These are phyloP conservation scores for Geranomyces michiganensis DNA, from an alignment of 192 early-diverging fungal species.

Conservation along the genomic window DNA sequence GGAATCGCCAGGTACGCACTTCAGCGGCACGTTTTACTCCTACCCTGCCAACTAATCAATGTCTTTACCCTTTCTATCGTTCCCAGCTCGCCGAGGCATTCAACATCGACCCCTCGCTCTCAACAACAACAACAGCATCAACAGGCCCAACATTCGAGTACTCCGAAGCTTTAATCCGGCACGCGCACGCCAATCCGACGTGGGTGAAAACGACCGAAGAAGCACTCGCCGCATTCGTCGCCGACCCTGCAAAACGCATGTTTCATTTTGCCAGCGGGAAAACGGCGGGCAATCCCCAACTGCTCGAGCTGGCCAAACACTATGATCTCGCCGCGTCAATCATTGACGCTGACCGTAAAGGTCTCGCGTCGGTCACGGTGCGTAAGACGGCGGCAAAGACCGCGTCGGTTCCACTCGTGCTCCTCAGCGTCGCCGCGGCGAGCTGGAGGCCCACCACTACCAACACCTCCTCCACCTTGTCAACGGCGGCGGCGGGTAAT, in stretches of 20 bases:
- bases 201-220: conserved; percentile 75
- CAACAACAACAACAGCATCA: conserved; percentile 15
- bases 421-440: conserved; percentile 25
- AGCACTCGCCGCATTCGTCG: conserved; percentile 67
- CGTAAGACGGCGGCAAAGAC: conserved; percentile 44
- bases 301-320: conserved; percentile 72
- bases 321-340: conserved; percentile 75
- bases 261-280: conserved; percentile 75
- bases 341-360: conserved; percentile 73
- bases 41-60: too few species aligned
- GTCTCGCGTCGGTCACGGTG: conserved; percentile 63
- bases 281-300: conserved; percentile 54
- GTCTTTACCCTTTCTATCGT: too few species aligned
- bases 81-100: conserved; percentile 73
- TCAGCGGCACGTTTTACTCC: too few species aligned
- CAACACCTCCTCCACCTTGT: too few species aligned
- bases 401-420: conserved; percentile 29
- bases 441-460: conserved; percentile 15
- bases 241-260: conserved; percentile 52
- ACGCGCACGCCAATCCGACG: conserved; percentile 62
- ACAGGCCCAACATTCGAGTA: conserved; percentile 45
- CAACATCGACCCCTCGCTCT: conserved; percentile 42
- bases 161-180: conserved; percentile 67
- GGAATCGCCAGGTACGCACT: conserved; percentile 67
- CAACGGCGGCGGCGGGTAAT: too few species aligned